These are phyloP conservation scores for Saccharomyces eubayanus DNA, from an alignment of 805 yeast genomes.

Conservation along the genomic window DNA sequence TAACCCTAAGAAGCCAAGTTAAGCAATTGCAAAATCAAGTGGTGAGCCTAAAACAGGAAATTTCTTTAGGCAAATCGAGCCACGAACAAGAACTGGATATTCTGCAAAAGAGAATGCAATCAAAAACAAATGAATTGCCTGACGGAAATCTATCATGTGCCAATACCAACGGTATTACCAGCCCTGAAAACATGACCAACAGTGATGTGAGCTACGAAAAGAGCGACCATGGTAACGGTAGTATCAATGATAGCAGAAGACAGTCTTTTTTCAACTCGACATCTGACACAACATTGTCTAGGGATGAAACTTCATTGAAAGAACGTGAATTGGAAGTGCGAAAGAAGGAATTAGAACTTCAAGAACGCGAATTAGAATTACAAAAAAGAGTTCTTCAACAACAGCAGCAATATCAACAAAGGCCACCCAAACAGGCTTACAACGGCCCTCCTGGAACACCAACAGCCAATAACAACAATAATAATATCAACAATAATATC, in stretches of 20 bases:
- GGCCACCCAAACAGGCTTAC: constrained; percentile 1
- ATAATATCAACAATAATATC: not conserved
- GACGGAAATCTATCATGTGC: not conserved
- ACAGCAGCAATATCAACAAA: constrained; percentile 5
- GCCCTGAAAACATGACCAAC: not conserved
- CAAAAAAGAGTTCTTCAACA: constrained; percentile 17
- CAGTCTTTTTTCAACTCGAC: not conserved
- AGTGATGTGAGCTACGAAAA: not conserved
- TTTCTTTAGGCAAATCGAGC: not conserved
- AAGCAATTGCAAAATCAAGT: not conserved
- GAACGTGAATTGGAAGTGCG: constrained; percentile 25
- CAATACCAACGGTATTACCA: not conserved
- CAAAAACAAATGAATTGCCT: not conserved
- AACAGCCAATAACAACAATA: not conserved
- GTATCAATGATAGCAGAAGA: not conserved
- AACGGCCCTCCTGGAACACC: not conserved
- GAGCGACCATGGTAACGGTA: not conserved
- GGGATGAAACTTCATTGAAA: constrained; percentile 13
- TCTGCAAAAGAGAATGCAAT: not conserved
- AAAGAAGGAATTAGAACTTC: constrained; percentile 22
- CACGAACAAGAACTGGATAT: not conserved
- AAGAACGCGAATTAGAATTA: constrained; percentile 26
- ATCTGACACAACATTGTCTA: not conserved
- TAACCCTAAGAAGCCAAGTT: not conserved
- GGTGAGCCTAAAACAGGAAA: not conserved